Conservation (phyloP, 805 yeast genomes). For the Lipomyces sp. region DNA sequence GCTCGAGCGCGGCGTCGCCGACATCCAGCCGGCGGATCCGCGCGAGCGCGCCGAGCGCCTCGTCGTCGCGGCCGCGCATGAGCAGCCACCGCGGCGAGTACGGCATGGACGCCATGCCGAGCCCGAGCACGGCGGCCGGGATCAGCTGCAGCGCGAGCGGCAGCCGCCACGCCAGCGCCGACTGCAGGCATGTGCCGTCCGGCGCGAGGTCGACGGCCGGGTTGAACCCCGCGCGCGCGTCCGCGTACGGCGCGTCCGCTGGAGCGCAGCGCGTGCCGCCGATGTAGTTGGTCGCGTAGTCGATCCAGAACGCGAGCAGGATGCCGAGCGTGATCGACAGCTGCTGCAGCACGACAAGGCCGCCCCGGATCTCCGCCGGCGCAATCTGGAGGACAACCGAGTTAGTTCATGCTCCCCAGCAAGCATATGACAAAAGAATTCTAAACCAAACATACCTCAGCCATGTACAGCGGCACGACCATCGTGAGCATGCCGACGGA, state of each 20-base stretch:
- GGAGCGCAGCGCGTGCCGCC: conserved; percentile 36
- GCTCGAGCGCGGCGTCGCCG: conserved; percentile 15
- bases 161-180: conserved; percentile 53
- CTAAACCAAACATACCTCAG: conserved; percentile 20
- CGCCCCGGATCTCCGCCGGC: conserved; percentile 33
- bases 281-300: conserved; percentile 44
- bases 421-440: neutral
- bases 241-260: conserved; percentile 8
- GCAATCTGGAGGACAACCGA: conserved; percentile 18
- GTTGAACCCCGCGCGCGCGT: conserved; percentile 12
- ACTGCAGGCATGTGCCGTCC: conserved; percentile 23
- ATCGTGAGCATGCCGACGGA: conserved; percentile 50
- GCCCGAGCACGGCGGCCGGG: conserved; percentile 47
- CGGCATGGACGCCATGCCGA: conserved; percentile 42
- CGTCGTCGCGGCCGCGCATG: conserved; percentile 51
- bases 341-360: conserved; percentile 31
- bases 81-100: conserved; percentile 55
- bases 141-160: conserved; percentile 59
- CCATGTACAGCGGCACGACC: conserved; percentile 42
- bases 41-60: conserved; percentile 42
- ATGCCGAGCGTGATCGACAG: conserved; percentile 37
- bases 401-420: neutral
- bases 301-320: conserved; percentile 38
- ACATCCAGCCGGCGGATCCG: conserved; percentile 1
- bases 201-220: conserved; percentile 14